These are phyloP conservation scores for Copromyces sp. DNA, from an alignment of 495 filamentous ascomycete genomes.

Conservation along the genomic window DNA sequence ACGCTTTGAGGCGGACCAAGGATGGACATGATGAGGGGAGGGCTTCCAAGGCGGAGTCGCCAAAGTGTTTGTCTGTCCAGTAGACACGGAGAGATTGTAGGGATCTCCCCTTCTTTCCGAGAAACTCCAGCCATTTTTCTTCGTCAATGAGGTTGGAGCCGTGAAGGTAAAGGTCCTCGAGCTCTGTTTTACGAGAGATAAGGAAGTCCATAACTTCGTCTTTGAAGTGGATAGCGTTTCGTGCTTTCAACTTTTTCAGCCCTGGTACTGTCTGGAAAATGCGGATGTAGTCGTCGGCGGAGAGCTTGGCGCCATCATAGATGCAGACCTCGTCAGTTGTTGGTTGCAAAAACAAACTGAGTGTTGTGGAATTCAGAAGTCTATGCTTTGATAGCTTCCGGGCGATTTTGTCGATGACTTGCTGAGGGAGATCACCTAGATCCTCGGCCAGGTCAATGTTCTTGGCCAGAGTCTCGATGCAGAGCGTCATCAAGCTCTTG, in stretches of 20 bases:
- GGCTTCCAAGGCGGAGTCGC: conserved; percentile 44
- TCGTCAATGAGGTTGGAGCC: conserved; percentile 72
- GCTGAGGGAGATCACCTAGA: conserved; percentile 64
- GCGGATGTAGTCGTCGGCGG: conserved; percentile 62
- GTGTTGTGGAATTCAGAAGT: conserved; percentile 55
- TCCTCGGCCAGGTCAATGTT: conserved; percentile 76
- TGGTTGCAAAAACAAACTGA: conserved; percentile 69
- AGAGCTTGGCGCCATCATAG: conserved; percentile 70
- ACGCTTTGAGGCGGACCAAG: conserved; percentile 63
- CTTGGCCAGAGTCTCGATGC: conserved; percentile 73
- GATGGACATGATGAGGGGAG: conserved; percentile 47
- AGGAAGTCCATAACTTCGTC: conserved; percentile 72
- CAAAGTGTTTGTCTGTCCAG: conserved; percentile 57
- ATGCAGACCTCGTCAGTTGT: conserved; percentile 56
- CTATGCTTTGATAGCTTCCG: conserved; percentile 73
- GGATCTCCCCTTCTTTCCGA: conserved; percentile 47
- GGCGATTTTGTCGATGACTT: conserved; percentile 61
- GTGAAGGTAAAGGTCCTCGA: conserved; percentile 56
- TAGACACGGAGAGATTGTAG: conserved; percentile 62
- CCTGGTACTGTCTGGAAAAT: conserved; percentile 67
- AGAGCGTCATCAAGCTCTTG: conserved; percentile 63
- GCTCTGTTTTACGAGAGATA: conserved; percentile 50
- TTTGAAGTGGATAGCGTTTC: conserved; percentile 81
- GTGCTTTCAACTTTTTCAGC: conserved; percentile 57
- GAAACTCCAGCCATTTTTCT: conserved; percentile 55